Percentiles rank a stretch among this genome's conserved stretches.
Conservation (phyloP, 768 basidiomycete genomes). For the Chiua virens region DNA sequence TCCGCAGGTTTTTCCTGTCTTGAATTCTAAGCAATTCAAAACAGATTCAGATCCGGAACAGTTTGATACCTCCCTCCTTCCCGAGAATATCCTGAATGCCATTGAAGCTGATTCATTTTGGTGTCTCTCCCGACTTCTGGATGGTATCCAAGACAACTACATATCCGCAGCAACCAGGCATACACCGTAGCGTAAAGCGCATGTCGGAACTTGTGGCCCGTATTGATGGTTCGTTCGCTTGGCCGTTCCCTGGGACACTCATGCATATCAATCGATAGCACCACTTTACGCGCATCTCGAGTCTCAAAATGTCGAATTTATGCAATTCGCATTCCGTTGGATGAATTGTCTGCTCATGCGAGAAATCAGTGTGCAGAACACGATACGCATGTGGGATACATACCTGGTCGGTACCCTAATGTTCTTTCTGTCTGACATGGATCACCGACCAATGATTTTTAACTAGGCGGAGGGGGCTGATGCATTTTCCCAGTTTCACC, state of each 20-base stretch:
- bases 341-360: conserved; percentile 99
- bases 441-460: background rate
- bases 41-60: conserved; percentile 88
- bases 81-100: conserved; percentile 69
- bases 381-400: conserved; percentile 99
- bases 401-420: conserved; percentile 69
- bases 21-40: conserved; percentile 4
- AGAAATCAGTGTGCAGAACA: conserved; percentile 95
- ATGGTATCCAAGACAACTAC: conserved; percentile 99
- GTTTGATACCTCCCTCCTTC: conserved; percentile 79
- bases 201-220: conserved; percentile 93
- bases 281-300: conserved; percentile 87
- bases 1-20: background rate
- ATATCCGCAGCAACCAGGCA: conserved; percentile 96
- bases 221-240: conserved; percentile 68
- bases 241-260: background rate
- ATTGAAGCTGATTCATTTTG: conserved; percentile 98
- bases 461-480: conserved; percentile 93
- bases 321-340: conserved; percentile 99
- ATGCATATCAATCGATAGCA: conserved; percentile 42
- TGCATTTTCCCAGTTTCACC: conserved; percentile 97
- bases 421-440: background rate
- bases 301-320: conserved; percentile 93
- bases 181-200: conserved; percentile 87
- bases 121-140: conserved; percentile 93